Percentiles rank a stretch among this genome's conserved stretches.
Evolutionary conservation across 2,329 filamentous ascomycete species (phyloP).

Genomic region (Trichoderma aggressivum): DNA sequence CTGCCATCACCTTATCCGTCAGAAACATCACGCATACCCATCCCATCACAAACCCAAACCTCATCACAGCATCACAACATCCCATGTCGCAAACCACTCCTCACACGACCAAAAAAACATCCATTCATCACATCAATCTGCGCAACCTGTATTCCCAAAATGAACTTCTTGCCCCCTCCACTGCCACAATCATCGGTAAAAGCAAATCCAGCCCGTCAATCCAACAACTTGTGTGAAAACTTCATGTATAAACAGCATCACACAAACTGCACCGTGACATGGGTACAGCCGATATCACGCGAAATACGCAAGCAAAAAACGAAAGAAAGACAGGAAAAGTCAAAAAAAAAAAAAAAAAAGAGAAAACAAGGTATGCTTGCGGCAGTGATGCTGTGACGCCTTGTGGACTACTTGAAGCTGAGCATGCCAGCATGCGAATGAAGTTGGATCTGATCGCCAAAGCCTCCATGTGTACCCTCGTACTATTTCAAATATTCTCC

Average conservation of each 20-base stretch:
- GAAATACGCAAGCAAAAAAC: neutral
- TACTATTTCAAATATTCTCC: neutral
- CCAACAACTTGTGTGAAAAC: neutral
- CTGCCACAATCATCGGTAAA: neutral
- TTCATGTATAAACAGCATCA: neutral
- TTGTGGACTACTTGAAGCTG: slow-evolving; percentile 11
- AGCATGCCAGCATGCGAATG: neutral
- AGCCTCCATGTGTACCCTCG: neutral
- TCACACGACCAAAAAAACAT: neutral
- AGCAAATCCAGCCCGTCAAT: neutral
- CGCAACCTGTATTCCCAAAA: neutral
- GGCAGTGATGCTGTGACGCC: slow-evolving; percentile 5
- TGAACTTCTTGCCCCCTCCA: neutral
- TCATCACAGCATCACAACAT: neutral
- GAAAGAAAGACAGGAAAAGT: neutral
- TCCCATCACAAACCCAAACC: neutral
- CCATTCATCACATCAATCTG: neutral
- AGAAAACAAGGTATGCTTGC: neutral
- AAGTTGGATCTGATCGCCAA: neutral
- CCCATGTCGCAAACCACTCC: neutral
- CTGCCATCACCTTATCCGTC: neutral
- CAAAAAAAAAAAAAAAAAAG: neutral
- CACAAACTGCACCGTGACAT: slow-evolving; percentile 2
- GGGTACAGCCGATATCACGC: neutral
- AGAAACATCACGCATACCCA: neutral